Evolutionary conservation across 257 asterid species (phyloP), one percentile per base, ranked within the genome.

Genomic region (Solanum sejunctum): DNA sequence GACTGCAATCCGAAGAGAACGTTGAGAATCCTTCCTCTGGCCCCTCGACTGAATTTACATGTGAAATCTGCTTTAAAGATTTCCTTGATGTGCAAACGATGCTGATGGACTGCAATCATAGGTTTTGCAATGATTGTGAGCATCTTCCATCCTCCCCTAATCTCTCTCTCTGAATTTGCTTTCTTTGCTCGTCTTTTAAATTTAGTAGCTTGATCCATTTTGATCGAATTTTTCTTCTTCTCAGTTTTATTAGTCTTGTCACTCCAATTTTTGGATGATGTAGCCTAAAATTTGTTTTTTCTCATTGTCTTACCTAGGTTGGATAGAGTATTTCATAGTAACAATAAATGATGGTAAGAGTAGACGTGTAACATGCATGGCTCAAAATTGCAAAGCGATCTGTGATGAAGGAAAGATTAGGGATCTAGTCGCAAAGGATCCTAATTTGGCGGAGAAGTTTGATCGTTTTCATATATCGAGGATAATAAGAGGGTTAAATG

Each of bases 41-140:
- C 47, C 32, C 86, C 84, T 69, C 71, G 8, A 11, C 78, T 21
- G 78, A 85, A 36, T 58, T 83, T 78, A 80, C 86, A 23, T 92
- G 96, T 66, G 83, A 83, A 81, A 90, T 92, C 85, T 93, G 95
- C 88, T 91, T 64, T 54, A 90, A 93, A 8, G 93, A 91, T 20
- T 71, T 91, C 72, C 85, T 84, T 20, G 57, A 87, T 17, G 82
- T 47, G 9, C 86, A 89, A 57, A 89, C 80, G n/a, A 91, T 92
- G 13, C 73, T 85, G 26, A 92, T 90, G 93, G 93, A 93, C 5
- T 93, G 97, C 83, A 92, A 94, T 87, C 97, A 92, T 87, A 86
- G 89, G 67, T 93, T 90, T 89, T 93, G 97, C 93, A 88, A 91
- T 84, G 86, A 85, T 45, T 93, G 97, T 93, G 84, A 93, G 93